These are phyloP conservation scores for Candida xiaguanensis DNA, from an alignment of 805 yeast genomes.

Conservation along the genomic window DNA sequence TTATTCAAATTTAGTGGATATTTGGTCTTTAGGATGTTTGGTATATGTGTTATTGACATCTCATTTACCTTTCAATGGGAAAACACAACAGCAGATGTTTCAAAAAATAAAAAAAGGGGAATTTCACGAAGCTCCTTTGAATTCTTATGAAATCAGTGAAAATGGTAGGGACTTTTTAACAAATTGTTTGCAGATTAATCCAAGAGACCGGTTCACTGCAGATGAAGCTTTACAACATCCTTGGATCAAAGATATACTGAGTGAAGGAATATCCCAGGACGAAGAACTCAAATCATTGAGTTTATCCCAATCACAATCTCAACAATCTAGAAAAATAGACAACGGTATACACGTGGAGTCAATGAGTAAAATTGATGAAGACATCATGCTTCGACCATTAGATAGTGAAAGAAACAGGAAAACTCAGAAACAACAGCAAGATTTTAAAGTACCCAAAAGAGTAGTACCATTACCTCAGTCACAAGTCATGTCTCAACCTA, in stretches of 20 bases:
- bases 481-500: slow-evolving; percentile 10
- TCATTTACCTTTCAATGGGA: slow-evolving; percentile 91
- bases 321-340: slow-evolving; percentile 48
- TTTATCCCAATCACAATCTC: slow-evolving; percentile 68
- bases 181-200: slow-evolving; percentile 72
- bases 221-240: slow-evolving; percentile 70
- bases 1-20: slow-evolving; percentile 87
- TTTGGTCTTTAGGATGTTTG: slow-evolving; percentile 97
- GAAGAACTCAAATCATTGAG: slow-evolving; percentile 41
- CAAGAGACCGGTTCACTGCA: slow-evolving; percentile 69
- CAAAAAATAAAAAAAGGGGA: slow-evolving; percentile 72
- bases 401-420: slow-evolving; percentile 25
- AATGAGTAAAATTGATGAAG: slow-evolving; percentile 39
- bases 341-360: slow-evolving; percentile 34
- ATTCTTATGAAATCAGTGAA: slow-evolving; percentile 59
- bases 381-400: slow-evolving; percentile 41
- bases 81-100: slow-evolving; percentile 82
- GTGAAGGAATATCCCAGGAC: slow-evolving; percentile 19
- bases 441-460: slow-evolving; percentile 42
- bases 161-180: slow-evolving; percentile 72
- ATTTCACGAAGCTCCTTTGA: slow-evolving; percentile 73
- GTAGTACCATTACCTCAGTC: slow-evolving; percentile 40
- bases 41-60: slow-evolving; percentile 90
- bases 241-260: slow-evolving; percentile 57
- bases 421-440: slow-evolving; percentile 25